Base-by-base conservation (phyloP, 306 rosid genomes). In the Cicer judaicum region DNA sequence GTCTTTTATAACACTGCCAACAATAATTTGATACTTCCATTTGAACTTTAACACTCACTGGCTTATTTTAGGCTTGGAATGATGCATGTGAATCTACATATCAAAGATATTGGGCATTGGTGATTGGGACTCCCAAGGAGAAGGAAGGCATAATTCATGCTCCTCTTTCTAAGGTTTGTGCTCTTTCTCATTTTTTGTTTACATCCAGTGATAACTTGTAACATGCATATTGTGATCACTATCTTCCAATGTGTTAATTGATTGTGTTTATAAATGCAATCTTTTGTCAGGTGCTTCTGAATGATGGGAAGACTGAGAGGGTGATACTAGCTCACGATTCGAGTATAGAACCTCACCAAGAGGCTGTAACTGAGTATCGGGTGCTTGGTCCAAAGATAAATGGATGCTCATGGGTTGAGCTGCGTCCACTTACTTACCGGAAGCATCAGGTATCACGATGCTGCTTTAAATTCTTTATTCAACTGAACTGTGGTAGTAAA, bases 381-480 rank as follows among this genome's bases (percentile, higher is more conserved):
- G 89, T 94, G 70, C 96, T 91, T 81, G 97, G 98, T 76, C 96
- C 97, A 2, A 87, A 77, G 73, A 94, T 94, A 77, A 90, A 88
- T 67, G 98, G 98, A 73, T 94, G 98, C 87, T 89, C 98, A 1
- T 94, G 98, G 98, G 77, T 94, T 74, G 98, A 94, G 80, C 76
- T 94, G 50, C 83, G 87, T 43, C 98, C 97, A 34, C 89, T 84
- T 56, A 94, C 98, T 64, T 83, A 71, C 75, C 82, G 96, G 80
- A 94, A 94, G 82, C 97, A 94, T 80, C 98, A 94, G 96, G 98
- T 91, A 84, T 74, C 63, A 52, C 48, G 72, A 41, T 41, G 47
- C 9, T 19, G 44, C 75, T 61, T 40, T 73, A 18, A 73, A 56
- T 72, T 64, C 59, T 70, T 6, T 64, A 8, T 41, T 42, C 42